Evolutionary conservation across 495 filamentous ascomycete species (phyloP).

Genomic region (Amphirosellinia nigrospora): DNA sequence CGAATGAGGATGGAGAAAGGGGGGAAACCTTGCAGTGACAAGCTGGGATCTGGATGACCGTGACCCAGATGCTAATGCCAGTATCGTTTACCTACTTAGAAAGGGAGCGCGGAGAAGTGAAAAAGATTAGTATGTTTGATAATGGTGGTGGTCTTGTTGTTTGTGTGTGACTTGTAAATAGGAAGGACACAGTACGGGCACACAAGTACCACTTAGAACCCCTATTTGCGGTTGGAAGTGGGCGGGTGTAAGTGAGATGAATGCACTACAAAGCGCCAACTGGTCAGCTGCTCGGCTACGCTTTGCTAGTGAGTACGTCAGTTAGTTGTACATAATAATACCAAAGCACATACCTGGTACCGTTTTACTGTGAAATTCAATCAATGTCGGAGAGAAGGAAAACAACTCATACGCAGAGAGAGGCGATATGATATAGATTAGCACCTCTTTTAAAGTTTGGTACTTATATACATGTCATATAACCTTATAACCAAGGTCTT

Average conservation of each 20-base stretch:
- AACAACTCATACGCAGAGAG: neutral
- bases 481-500: too few relatives aligned
- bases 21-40: neutral
- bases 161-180: neutral
- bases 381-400: neutral
- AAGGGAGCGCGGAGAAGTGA: neutral
- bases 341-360: neutral
- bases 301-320: neutral
- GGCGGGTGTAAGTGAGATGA: slow-evolving; percentile 1
- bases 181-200: neutral
- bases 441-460: neutral
- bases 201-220: neutral
- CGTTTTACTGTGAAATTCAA: neutral
- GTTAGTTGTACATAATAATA: neutral
- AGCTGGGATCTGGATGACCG: neutral
- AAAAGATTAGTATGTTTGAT: neutral
- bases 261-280: neutral
- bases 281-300: slow-evolving; percentile 3
- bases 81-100: neutral
- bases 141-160: neutral
- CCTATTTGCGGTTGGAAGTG: neutral
- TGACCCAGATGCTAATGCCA: slow-evolving; percentile 11
- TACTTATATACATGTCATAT: neutral
- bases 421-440: neutral
- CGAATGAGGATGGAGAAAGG: neutral